phyloP scores from a whole-genome alignment of 352 stramenopile species.

The Pythium utonaiense region DNA sequence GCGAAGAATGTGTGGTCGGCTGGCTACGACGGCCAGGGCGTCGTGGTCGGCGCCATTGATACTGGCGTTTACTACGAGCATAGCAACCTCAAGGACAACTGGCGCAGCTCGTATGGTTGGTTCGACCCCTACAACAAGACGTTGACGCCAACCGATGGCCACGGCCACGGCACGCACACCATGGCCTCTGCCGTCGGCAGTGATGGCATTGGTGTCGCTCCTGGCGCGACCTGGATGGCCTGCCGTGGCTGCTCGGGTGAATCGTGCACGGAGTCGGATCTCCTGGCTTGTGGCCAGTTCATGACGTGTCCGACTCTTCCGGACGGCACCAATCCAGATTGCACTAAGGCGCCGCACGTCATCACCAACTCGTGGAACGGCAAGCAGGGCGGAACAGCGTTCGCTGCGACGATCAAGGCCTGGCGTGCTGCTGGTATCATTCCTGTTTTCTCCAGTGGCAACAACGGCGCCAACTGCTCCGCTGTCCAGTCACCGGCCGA shows the following conservation, averaged over 20 bases:
- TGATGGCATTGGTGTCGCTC: conserved; percentile 13
- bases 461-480: too few species aligned
- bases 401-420: neutral
- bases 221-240: conserved; percentile 12
- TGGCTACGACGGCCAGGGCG: conserved; percentile 22
- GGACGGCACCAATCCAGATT: conserved; percentile 4
- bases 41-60: conserved; percentile 31
- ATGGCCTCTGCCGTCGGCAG: conserved; percentile 16
- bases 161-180: conserved; percentile 24
- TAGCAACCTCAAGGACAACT: conserved; percentile 10
- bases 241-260: conserved; percentile 1
- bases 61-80: conserved; percentile 27
- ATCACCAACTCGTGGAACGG: conserved; percentile 26
- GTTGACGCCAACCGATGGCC: conserved; percentile 20
- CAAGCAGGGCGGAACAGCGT: conserved; percentile 10
- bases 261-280: conserved; percentile 12
- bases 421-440: conserved; percentile 27
- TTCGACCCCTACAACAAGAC: conserved; percentile 25
- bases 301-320: conserved; percentile 28
- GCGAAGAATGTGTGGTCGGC: too few species aligned
- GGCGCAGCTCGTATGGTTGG: conserved; percentile 13
- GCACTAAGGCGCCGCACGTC: conserved; percentile 16
- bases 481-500: too few species aligned
- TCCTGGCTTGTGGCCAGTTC: conserved; percentile 27
- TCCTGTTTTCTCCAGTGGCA: conserved; percentile 5